Conservation (phyloP, 108 stramenopile species). For the Nannochloropsis salina region DNA sequence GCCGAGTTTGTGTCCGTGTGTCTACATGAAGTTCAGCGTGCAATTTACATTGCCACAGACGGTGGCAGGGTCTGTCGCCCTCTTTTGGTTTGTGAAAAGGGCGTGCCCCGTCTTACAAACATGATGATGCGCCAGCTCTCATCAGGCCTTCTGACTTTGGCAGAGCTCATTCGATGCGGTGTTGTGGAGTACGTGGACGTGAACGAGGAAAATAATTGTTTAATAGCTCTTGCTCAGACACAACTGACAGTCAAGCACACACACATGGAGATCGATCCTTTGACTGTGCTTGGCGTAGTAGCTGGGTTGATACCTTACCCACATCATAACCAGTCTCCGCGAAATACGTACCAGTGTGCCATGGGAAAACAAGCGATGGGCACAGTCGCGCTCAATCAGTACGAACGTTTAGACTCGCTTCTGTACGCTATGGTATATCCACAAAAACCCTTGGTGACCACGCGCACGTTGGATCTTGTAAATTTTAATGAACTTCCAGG, state of each 20-base stretch:
- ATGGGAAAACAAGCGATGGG: conserved; percentile 99
- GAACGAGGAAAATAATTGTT: conserved; percentile 96
- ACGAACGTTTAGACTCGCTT: conserved; percentile 90
- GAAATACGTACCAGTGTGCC: conserved; percentile 68
- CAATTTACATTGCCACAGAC: conserved; percentile 93
- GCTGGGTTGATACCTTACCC: conserved; percentile 95
- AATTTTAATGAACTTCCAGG: conserved; percentile 94
- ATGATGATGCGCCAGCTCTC: conserved; percentile 53
- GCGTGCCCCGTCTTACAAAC: conserved; percentile 41
- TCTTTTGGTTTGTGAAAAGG: conserved; percentile 61
- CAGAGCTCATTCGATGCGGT: conserved; percentile 61
- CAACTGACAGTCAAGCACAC: conserved; percentile 71
- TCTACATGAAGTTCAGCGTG: conserved; percentile 81
- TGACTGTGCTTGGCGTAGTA: conserved; percentile 93
- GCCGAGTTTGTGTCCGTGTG: conserved; percentile 96
- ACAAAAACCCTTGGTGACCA: conserved; percentile 93
- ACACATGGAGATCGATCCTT: conserved; percentile 97
- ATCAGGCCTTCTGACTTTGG: conserved; percentile 63
- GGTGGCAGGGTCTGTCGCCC: conserved; percentile 97
- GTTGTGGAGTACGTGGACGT: conserved; percentile 98
- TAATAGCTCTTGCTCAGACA: conserved; percentile 82
- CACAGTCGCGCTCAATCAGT: conserved; percentile 86
- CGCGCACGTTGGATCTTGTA: conserved; percentile 80
- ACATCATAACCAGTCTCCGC: conserved; percentile 98
- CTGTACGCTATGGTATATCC: conserved; percentile 95